Conservation (phyloP, 1,139 yeast genomes). For the Kodamaea alishanica region DNA sequence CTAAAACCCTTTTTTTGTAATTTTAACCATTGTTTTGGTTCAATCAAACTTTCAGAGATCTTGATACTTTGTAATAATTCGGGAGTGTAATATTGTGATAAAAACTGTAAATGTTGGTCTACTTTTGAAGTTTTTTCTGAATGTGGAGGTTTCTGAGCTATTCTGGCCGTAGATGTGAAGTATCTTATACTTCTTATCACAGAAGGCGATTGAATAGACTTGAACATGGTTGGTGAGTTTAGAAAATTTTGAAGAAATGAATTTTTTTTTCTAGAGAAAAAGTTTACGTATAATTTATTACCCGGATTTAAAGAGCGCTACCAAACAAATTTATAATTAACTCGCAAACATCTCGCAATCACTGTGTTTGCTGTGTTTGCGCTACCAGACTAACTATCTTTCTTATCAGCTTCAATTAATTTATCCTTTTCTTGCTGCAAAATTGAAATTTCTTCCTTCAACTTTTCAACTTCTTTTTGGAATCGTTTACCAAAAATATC, state of each 20-base stretch:
- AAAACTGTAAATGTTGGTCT: constrained; percentile 52
- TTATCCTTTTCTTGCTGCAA: constrained; percentile 30
- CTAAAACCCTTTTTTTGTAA: constrained; percentile 31
- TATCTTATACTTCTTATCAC: constrained; percentile 3
- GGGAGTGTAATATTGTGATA: constrained; percentile 71
- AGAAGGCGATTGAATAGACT: background rate
- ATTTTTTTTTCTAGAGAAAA: too few species aligned
- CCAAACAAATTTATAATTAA: too few species aligned
- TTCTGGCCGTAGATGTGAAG: constrained; percentile 5
- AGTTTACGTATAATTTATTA: too few species aligned
- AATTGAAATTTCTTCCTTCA: constrained; percentile 64
- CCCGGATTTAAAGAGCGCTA: too few species aligned
- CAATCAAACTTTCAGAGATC: constrained; percentile 70
- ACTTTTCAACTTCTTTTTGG: constrained; percentile 72
- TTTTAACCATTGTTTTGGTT: constrained; percentile 48
- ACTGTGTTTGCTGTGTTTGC: too few species aligned
- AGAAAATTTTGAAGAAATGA: too few species aligned
- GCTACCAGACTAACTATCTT: too few species aligned
- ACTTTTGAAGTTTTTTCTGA: constrained; percentile 17
- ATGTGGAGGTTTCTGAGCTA: constrained; percentile 5
- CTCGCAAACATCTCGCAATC: too few species aligned
- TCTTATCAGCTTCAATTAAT: constrained; percentile 1
- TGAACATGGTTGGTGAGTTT: constrained; percentile 6
- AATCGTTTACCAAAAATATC: constrained; percentile 87
- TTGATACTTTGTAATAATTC: constrained; percentile 75